Base-by-base conservation (phyloP, 2,329 filamentous ascomycete species). In the Allantophomopsis lycopodina region DNA sequence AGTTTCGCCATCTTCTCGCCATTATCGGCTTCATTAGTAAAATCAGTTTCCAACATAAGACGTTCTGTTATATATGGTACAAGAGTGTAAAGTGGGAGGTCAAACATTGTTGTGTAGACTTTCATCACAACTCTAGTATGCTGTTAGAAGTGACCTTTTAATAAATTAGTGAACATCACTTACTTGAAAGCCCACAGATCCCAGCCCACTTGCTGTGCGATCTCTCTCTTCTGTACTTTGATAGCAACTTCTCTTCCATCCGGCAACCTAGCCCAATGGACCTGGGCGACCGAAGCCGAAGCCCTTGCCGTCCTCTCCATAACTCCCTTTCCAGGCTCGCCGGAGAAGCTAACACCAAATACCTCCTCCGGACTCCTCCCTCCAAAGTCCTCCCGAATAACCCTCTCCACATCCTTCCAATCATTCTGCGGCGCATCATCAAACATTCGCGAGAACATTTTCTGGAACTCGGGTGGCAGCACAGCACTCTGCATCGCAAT, bases 401-500 rank as follows among this genome's bases (percentile, higher is more conserved):
- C 88, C 54, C 69, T 73, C 62, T 94, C 81, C 2, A 94, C 79
- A 38, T 89, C 84, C 48, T 68, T 71, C 88, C 88, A 96, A 33
- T 72, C 69, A 56, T 94, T 91, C 66, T 95, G 88, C 31, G 89
- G 88, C 46, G 91, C 91, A 64, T 96, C 89, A 56, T 96, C 91
- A 57, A 96, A 98, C 86, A 98, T 95, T 53, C 82, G 74, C 16
- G 81, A 70, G 56, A 98, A 98, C 87, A 95, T 96, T 53, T 80
- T 79, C 65, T 94, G 87, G 51, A 96, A 96, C 60, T 94, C 87
- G 0, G 88, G 84, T 18, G 91, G 91, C 45, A 98, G 64, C 18
- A 96, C 79, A 0, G 89, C 89, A 49, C 83, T 89, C 67, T 98
- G 91, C 91, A 96, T 96, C 12, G 89, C 91, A 49, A 98, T 89